Evolutionary conservation across 805 yeast genomes (phyloP).

Genomic region (Wickerhamomyces ciferrii): DNA sequence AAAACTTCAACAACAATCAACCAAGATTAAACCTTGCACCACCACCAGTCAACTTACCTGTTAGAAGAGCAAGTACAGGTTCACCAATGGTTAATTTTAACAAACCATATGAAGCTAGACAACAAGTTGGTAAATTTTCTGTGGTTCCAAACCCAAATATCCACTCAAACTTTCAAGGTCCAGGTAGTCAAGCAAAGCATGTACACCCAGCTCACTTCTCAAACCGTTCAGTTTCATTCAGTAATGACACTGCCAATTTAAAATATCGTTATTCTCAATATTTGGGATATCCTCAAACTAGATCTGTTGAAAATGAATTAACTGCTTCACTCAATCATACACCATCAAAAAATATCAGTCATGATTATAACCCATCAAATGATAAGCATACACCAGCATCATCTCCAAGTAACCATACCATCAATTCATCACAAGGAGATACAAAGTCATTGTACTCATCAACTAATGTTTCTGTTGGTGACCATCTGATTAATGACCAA

Average conservation of each 20-base stretch:
- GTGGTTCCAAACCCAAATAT: neutral
- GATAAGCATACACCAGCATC: conserved; percentile 20
- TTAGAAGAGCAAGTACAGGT: conserved; percentile 32
- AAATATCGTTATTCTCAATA: conserved; percentile 4
- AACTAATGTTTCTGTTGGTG: conserved; percentile 18
- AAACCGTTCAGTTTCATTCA: conserved; percentile 19
- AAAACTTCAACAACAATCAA: conserved; percentile 15
- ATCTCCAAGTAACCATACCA: conserved; percentile 20
- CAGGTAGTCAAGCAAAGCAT: neutral
- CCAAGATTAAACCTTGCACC: conserved; percentile 62
- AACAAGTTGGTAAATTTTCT: conserved; percentile 12
- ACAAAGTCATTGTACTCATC: conserved; percentile 19
- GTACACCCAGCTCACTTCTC: neutral
- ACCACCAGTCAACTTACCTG: conserved; percentile 67
- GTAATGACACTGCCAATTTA: conserved; percentile 5
- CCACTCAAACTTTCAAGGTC: neutral
- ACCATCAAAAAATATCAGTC: neutral
- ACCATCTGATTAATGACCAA: conserved; percentile 11
- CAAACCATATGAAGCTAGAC: conserved; percentile 1
- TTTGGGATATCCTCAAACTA: neutral
- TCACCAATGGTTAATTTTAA: conserved; percentile 6
- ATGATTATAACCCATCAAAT: neutral
- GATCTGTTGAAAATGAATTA: neutral
- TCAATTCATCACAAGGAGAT: conserved; percentile 19
- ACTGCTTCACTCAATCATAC: neutral